A percentile compares a stretch with the other conserved stretches of the same genome.
phyloP scores from a whole-genome alignment of 345 rosid species.

The Hypericum androsaemum region DNA sequence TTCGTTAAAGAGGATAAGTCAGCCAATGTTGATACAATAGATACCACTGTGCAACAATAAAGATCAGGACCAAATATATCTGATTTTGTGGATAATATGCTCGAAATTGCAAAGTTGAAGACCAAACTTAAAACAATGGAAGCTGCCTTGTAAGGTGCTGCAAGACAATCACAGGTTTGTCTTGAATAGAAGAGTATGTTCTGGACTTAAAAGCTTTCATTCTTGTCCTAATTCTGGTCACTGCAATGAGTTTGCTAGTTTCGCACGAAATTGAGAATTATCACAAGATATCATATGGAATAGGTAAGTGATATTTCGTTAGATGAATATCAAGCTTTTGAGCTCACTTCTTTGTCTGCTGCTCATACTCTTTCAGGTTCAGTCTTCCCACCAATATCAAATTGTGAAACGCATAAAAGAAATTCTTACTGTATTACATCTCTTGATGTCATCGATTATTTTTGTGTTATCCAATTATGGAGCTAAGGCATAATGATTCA shows the following conservation, averaged over 20 bases:
- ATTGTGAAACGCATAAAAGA: too few species aligned
- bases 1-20: slow-evolving; percentile 26
- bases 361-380: too few species aligned
- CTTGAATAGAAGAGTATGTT: slow-evolving; percentile 7
- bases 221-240: background rate
- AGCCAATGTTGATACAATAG: slow-evolving; percentile 29
- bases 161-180: slow-evolving; percentile 98
- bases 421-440: too few species aligned
- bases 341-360: too few species aligned
- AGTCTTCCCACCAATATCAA: too few species aligned
- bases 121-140: slow-evolving; percentile 93
- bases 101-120: slow-evolving; percentile 71
- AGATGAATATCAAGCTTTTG: too few species aligned
- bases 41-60: slow-evolving; percentile 26
- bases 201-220: background rate
- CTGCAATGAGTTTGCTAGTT: too few species aligned
- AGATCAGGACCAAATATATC: slow-evolving; percentile 37
- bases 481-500: too few species aligned
- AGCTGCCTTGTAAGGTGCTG: slow-evolving; percentile 95
- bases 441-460: too few species aligned
- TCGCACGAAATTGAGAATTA: too few species aligned
- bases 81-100: slow-evolving; percentile 29
- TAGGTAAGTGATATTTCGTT: background rate
- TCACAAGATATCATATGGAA: too few species aligned
- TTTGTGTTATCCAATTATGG: too few species aligned